Percentiles rank a stretch among this genome's conserved stretches.
Evolutionary conservation across 129 eudicot genomes (phyloP).

Genomic region (Artemisia argyi): DNA sequence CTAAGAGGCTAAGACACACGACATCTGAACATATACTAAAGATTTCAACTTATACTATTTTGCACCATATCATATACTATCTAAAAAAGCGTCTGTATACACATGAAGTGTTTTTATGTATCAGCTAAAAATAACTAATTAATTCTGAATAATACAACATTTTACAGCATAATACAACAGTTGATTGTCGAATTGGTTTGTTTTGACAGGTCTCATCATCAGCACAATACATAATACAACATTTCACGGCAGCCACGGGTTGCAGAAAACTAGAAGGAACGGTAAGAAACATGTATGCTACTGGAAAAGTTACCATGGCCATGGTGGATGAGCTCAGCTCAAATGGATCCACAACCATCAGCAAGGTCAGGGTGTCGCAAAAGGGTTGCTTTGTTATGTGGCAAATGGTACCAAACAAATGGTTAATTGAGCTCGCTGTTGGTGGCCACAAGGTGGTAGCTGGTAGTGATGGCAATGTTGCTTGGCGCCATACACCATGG

Average conservation of each 20-base stretch:
- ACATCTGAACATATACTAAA: no score
- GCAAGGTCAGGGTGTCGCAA: constrained; percentile 36
- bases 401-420: constrained; percentile 93
- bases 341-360: constrained; percentile 36
- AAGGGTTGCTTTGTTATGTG: constrained; percentile 95
- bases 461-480: constrained; percentile 92
- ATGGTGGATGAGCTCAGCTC: constrained; percentile 77
- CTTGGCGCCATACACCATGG: constrained; percentile 99
- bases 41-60: background rate
- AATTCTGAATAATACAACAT: background rate
- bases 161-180: background rate
- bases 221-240: constrained; percentile 90
- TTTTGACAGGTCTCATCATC: constrained; percentile 77
- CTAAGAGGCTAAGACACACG: no score
- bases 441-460: constrained; percentile 88
- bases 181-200: background rate
- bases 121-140: background rate
- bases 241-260: constrained; percentile 91
- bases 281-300: constrained; percentile 77
- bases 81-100: background rate
- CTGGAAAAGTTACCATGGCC: constrained; percentile 84
- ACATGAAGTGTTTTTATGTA: constrained; percentile 5
- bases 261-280: constrained; percentile 80
- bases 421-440: constrained; percentile 88
- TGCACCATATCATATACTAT: background rate